Conservation (phyloP, 805 yeast species). For the Peterozyma xylosa region DNA sequence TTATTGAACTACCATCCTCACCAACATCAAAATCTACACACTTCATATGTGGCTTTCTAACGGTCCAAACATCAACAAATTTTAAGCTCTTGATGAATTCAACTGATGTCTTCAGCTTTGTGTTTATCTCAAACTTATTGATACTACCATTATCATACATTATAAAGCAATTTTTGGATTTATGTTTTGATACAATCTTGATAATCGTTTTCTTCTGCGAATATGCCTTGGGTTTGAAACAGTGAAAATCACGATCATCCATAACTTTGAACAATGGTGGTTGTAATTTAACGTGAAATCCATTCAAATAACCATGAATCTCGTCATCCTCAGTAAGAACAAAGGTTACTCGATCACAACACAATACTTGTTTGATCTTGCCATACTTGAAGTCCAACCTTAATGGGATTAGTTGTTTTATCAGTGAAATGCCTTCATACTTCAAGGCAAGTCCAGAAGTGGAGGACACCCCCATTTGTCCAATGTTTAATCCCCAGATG, state of each 20-base stretch:
- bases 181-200: conserved; percentile 26
- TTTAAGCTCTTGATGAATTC: conserved; percentile 34
- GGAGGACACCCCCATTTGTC: conserved; percentile 63
- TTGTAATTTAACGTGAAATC: conserved; percentile 44
- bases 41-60: conserved; percentile 45
- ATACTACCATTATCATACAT: conserved; percentile 57
- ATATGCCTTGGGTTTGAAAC: conserved; percentile 44
- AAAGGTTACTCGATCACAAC: conserved; percentile 65
- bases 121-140: conserved; percentile 26
- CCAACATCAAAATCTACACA: conserved; percentile 65
- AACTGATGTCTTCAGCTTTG: conserved; percentile 20
- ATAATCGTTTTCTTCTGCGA: conserved; percentile 29
- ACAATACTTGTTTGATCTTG: conserved; percentile 44
- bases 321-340: conserved; percentile 52
- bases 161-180: conserved; percentile 36
- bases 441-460: conserved; percentile 19
- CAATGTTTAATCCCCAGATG: conserved; percentile 76
- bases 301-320: conserved; percentile 53
- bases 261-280: conserved; percentile 23
- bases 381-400: conserved; percentile 35
- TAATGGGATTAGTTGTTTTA: conserved; percentile 29
- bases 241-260: conserved; percentile 38
- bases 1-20: conserved; percentile 57
- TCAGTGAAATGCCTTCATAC: conserved; percentile 27
- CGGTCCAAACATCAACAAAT: conserved; percentile 52